Base-by-base conservation (phyloP, 192 early-diverging fungal genomes). In the Umbelopsis ramanniana region DNA sequence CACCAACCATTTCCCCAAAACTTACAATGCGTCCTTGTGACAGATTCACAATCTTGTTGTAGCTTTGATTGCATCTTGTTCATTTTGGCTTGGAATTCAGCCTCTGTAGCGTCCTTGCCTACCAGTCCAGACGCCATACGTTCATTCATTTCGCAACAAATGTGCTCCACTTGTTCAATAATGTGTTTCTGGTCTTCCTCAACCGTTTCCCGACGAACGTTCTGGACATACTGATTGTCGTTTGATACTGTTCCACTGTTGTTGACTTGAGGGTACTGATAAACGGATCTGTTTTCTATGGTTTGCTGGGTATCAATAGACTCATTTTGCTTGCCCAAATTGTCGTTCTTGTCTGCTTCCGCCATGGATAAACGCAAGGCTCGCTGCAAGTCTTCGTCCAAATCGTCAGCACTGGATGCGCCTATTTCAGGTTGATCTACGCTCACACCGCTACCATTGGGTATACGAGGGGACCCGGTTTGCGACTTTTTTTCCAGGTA, bases 401-500 rank as follows among this genome's bases (percentile, higher is more conserved):
- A 6, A 19, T 63, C 19, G 15, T 63, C 29, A 6, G 57, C 29
- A 19, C 57, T 63, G 37, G 57, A 35, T 37, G 11, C 19, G 19
- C 26, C 4, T 37, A 11, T 3, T 3, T 63, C 19, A 33, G 26
- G 17, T 17, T 37, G 26, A 37, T 0, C 33, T 37, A 9, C 4
- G 12, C 19, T 37, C 15, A 26, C 24, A 35, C 11, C 12, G 15
- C 1, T 17, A 19, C 48, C 48, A 50, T 50, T 50, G 6, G 48
- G n/a, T 12, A 21, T 50, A 21, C 48, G 48, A 19, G 48, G 48
- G 6, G 48, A 37, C 35, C 15, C 29, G 1, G 40, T 43, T 63
- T 63, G 57, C 12, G 26, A 15, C 3, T 22, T 11, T 26, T 47
- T 55, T 52, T 19, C 33, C 24, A 71, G 47, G 69, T 82, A 54